Conservation (phyloP, 768 basidiomycete species). For the Tricholoma matsutake region DNA sequence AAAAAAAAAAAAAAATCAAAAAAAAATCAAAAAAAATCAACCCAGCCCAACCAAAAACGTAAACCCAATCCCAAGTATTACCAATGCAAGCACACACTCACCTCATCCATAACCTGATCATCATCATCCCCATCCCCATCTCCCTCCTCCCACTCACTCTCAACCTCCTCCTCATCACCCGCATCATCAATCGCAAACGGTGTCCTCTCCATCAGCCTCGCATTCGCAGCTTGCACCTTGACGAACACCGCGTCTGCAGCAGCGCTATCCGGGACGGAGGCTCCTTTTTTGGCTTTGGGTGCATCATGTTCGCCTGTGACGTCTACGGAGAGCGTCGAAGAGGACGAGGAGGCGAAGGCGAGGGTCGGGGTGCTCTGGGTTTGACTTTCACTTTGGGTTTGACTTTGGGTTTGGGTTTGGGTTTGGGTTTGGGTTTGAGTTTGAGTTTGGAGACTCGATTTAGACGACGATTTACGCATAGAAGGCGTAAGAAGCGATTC, state of each 20-base stretch:
- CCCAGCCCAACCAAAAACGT: too few species aligned
- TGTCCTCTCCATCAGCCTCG: constrained; percentile 86
- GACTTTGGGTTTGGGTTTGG: too few species aligned
- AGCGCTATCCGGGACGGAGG: constrained; percentile 34
- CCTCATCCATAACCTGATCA: constrained; percentile 88
- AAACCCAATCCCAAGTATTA: too few species aligned
- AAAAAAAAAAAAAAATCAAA: not conserved
- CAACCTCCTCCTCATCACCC: constrained; percentile 77
- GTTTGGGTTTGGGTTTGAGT: too few species aligned
- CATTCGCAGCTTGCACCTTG: constrained; percentile 70
- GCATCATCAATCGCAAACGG: constrained; percentile 98
- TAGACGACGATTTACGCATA: constrained; percentile 58
- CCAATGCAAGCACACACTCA: constrained; percentile 19
- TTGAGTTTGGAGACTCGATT: constrained; percentile 38
- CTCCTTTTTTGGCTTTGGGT: constrained; percentile 13
- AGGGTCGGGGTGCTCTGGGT: too few species aligned
- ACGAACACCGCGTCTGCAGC: constrained; percentile 35
- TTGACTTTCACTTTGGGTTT: too few species aligned
- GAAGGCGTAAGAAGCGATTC: constrained; percentile 79
- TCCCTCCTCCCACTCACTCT: constrained; percentile 52
- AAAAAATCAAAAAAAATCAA: constrained; percentile 15
- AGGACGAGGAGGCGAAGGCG: not conserved
- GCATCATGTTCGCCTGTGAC: not conserved
- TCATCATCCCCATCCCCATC: constrained; percentile 56
- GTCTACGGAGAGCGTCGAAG: not conserved